Evolutionary conservation across 345 rosid genomes (phyloP).

Genomic region (Diplotaxis tenuifolia): DNA sequence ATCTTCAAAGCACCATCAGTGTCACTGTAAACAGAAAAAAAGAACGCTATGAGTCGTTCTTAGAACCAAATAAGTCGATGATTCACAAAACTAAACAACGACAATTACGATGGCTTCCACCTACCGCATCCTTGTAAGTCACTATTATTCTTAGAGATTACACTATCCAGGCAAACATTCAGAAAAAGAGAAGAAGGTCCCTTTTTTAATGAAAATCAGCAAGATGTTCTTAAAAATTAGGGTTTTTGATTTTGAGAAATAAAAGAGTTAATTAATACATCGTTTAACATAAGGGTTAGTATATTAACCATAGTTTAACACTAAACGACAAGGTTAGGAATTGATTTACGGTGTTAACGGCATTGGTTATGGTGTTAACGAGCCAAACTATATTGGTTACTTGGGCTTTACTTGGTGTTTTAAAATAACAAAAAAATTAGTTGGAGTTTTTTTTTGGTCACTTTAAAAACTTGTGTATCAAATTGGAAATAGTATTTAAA

Average conservation of each 20-base stretch:
- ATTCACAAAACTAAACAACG: too few relatives aligned
- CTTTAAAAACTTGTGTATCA: neutral
- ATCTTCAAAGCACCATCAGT: too few relatives aligned
- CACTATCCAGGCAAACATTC: neutral
- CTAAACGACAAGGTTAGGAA: neutral
- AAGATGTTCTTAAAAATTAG: neutral
- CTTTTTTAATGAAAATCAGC: neutral
- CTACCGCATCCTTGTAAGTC: too few relatives aligned
- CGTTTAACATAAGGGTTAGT: neutral
- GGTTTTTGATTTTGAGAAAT: neutral
- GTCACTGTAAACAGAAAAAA: too few relatives aligned
- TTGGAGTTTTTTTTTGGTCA: neutral
- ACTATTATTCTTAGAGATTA: too few relatives aligned
- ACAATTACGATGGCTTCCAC: too few relatives aligned
- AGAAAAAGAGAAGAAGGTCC: neutral
- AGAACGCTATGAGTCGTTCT: too few relatives aligned
- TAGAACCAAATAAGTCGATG: too few relatives aligned
- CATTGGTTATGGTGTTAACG: neutral
- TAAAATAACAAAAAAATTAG: neutral
- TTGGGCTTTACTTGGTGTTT: neutral
- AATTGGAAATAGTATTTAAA: neutral
- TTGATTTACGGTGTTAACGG: neutral
- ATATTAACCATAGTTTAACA: neutral
- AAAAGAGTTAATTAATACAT: neutral
- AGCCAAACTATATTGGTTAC: neutral